Evolutionary conservation across 345 rosid genomes (phyloP).

Genomic region (Corymbia maculata): DNA sequence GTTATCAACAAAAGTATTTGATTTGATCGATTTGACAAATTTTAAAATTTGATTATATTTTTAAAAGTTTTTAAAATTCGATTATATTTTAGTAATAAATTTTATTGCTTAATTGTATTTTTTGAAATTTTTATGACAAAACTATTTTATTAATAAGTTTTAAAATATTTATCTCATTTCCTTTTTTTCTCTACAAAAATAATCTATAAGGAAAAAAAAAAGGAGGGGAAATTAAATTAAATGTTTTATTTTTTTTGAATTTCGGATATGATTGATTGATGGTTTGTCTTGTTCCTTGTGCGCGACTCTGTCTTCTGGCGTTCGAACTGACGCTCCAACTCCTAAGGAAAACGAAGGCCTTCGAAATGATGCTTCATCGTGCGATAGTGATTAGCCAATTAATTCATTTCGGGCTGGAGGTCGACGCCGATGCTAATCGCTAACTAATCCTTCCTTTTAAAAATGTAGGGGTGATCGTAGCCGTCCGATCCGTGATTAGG

Average conservation of each 20-base stretch:
- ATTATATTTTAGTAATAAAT: too few relatives aligned
- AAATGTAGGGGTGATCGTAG: not conserved
- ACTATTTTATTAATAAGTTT: too few relatives aligned
- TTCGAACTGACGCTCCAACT: conserved; percentile 36
- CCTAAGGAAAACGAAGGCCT: conserved; percentile 6
- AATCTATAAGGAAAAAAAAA: too few relatives aligned
- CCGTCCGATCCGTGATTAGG: not conserved
- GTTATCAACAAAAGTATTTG: too few relatives aligned
- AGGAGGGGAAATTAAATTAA: not conserved
- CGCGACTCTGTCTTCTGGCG: not conserved
- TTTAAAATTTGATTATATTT: too few relatives aligned
- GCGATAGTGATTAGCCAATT: not conserved
- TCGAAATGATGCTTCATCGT: conserved; percentile 21
- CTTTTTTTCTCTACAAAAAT: rapidly evolving
- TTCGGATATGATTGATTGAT: not conserved
- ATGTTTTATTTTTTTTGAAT: not conserved
- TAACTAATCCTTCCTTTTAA: not conserved
- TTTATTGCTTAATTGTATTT: too few relatives aligned
- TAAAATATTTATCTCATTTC: too few relatives aligned
- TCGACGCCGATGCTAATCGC: not conserved
- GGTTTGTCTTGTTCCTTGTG: not conserved
- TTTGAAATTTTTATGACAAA: too few relatives aligned
- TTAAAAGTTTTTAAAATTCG: too few relatives aligned
- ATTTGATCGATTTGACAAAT: too few relatives aligned
- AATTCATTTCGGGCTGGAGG: not conserved